Base-by-base conservation (phyloP, 192 early-diverging fungal species). In the Piromyces finnis region DNA sequence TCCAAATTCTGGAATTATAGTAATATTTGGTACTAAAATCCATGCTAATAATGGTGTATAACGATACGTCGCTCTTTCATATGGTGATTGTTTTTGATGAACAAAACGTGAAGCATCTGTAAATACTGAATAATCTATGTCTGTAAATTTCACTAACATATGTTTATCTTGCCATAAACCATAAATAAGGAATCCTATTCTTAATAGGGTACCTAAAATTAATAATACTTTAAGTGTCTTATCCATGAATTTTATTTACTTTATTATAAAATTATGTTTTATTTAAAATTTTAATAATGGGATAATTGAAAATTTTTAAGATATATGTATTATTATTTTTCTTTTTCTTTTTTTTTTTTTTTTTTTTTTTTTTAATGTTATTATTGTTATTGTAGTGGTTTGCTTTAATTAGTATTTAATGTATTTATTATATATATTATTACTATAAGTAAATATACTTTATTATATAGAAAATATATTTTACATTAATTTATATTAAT, bases 101-200 rank as follows among this genome's bases (percentile, higher is more conserved):
- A 98, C 91, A 83, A 89, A 92, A 37, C 89, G 85, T 11, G 98
- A 94, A 2, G 96, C 98, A 84, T 99, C 98, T 35, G 94, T 93
- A 80, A 98, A 98, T 39, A 99, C 98, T 29, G 88, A 86, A 86
- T 99, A 99, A 86, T 99, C 98, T 80, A 99, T 93, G 81, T 99
- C 98, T 5, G 98, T 99, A 84, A 96, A 99, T 80, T 97, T 97
- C n/a, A 99, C 94, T 28, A 91, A 88, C 79, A 94, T 89, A 77
- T 94, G 85, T 7, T 87, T 86, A 82, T 99, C 97, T 83, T 98
- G 96, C 89, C 91, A 93, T 79, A 93, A 87, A 11, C 96, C 95
- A 84, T 96, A 99, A 16, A 92, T 77, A 28, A 95, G 86, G 80
- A 97, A 84, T 35, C 84, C 80, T 1, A 90, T 78, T n/a, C 94